Conservation (phyloP, 192 early-diverging fungal genomes). For the Paraglomus brasilianum region DNA sequence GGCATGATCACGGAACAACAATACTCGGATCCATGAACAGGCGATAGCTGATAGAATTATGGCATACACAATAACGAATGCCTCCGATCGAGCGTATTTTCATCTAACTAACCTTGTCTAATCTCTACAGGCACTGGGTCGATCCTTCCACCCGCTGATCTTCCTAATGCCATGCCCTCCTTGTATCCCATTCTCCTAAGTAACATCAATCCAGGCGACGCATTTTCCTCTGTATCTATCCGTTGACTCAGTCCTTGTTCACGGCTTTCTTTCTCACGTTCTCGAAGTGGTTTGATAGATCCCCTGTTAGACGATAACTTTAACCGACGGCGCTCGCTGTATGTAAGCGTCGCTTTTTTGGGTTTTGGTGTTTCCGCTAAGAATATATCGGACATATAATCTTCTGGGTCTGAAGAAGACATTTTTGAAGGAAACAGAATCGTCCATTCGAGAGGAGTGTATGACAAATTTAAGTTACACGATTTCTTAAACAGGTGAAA, state of each 20-base stretch:
- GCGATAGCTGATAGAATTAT: neutral
- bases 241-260: conserved; percentile 41
- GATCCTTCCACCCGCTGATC: neutral
- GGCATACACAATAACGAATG: neutral
- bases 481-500: too few relatives aligned
- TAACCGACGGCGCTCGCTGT: conserved; percentile 35
- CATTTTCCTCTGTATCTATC: conserved; percentile 39
- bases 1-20: too few relatives aligned
- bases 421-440: neutral
- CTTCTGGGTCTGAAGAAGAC: conserved; percentile 36
- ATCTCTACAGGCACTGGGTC: conserved; percentile 24
- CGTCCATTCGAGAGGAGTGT: too few relatives aligned
- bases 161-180: conserved; percentile 39
- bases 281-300: conserved; percentile 38
- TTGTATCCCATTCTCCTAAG: conserved; percentile 48
- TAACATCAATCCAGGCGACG: conserved; percentile 42
- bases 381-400: conserved; percentile 46
- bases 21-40: neutral
- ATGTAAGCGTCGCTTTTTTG: conserved; percentile 27
- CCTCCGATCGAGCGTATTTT: too few relatives aligned
- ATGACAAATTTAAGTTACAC: too few relatives aligned
- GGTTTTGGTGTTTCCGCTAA: conserved; percentile 26
- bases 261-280: conserved; percentile 41
- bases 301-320: conserved; percentile 34
- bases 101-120: conserved; percentile 13